Evolutionary conservation across 768 basidiomycete genomes (phyloP).

Genomic region (Coprinopsis marcescibilis): DNA sequence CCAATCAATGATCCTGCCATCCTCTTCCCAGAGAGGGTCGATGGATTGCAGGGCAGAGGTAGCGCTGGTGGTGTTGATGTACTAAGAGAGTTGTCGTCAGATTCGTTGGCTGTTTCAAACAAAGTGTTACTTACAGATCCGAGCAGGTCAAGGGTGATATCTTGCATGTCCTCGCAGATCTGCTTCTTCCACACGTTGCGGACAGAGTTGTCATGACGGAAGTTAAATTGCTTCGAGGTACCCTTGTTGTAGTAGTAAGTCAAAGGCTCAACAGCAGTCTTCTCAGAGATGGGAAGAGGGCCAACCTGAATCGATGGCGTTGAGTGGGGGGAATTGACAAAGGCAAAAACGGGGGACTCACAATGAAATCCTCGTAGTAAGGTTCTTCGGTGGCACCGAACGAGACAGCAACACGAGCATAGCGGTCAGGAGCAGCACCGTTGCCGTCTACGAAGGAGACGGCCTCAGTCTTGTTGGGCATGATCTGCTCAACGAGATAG

Average conservation of each 20-base stretch:
- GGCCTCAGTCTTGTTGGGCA: constrained; percentile 6
- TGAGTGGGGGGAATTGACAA: neutral
- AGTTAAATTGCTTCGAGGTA: constrained; percentile 5
- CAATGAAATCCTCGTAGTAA: constrained; percentile 5
- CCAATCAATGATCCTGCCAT: constrained; percentile 5
- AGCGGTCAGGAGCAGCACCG: neutral
- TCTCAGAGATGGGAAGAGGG: constrained; percentile 1
- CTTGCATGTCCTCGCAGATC: constrained; percentile 1
- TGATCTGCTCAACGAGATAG: constrained; percentile 4
- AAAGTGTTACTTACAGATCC: neutral
- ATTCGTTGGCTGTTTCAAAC: neutral
- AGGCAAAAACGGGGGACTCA: neutral
- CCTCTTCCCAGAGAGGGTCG: constrained; percentile 4
- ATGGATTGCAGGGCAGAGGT: constrained; percentile 2
- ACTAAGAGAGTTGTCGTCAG: neutral
- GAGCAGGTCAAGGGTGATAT: neutral
- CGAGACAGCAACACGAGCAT: constrained; percentile 5
- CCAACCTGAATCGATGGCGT: neutral
- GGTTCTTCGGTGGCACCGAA: constrained; percentile 1
- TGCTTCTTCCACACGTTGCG: neutral
- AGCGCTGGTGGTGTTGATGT: constrained; percentile 3
- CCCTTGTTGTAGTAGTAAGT: constrained; percentile 8
- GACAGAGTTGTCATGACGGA: neutral
- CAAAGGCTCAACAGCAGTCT: constrained; percentile 3
- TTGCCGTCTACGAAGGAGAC: constrained; percentile 1